Base-by-base conservation (phyloP, 495 filamentous ascomycete species). In the Xylaria bambusicola region DNA sequence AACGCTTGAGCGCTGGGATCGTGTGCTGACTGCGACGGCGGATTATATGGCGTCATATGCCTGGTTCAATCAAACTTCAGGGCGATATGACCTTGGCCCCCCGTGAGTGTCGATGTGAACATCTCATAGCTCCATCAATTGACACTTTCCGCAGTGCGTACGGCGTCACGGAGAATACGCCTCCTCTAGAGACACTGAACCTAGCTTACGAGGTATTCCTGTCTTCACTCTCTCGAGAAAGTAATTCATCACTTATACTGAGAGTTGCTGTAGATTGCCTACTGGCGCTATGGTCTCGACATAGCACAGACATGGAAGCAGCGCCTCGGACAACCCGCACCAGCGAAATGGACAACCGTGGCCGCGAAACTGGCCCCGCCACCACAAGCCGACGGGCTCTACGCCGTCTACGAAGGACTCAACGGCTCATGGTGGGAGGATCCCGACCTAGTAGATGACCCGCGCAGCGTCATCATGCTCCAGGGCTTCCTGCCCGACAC, bases 261-360 rank as follows among this genome's bases (percentile, higher is more conserved):
- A n/a, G n/a, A n/a, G n/a, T n/a, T n/a, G 64, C 26, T 41, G 12
- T 65, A 78, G 64, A 58, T 77, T 1, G 72, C 75, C 7, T 76
- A 78, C 52, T 82, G 79, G 79, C 64, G 75, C 13, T 81, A 81
- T 58, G 79, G 79, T 7, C 68, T 78, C 15, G 58, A 67, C 7
- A 61, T 76, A 21, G 71, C 69, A 2, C 56, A 52, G 0, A 35
- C 52, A 36, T 73, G 71, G 71, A 68, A 71, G 62, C 62, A 26
- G 15, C 58, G 66, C 3, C 66, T 75, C 44, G 58, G 54, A 21
- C 72, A 76, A 29, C 36, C 58, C 3, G 59, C 76, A 13, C 74
- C 74, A 0, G 41, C 42, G 10, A 62, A 62, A 38, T 78, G 74
- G 75, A 70, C 62, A 8, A 53, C 60, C 10, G 73, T 78, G 0